A percentile compares a stretch with the other conserved stretches of the same genome.
These are phyloP conservation scores for Mycena epipterygia DNA, from an alignment of 768 basidiomycete genomes.

Conservation along the genomic window DNA sequence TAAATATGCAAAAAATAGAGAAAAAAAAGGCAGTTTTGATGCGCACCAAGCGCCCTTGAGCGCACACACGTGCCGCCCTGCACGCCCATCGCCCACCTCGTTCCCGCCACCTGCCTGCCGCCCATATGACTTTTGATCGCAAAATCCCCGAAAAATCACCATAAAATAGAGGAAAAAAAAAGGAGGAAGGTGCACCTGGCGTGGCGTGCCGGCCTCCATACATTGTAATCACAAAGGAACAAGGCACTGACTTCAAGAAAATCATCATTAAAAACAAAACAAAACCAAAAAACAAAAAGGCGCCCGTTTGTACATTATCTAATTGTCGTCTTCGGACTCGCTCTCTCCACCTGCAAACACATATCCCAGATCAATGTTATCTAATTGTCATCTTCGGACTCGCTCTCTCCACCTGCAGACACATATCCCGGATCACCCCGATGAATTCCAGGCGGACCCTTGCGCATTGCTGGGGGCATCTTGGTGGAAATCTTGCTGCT, in stretches of 20 bases:
- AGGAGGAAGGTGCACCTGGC: background rate
- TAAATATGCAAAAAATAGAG: no score
- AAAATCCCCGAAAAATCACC: background rate
- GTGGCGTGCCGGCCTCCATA: no score
- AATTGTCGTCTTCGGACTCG: background rate
- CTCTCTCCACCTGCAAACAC: no score
- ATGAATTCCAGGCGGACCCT: background rate
- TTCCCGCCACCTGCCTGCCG: background rate
- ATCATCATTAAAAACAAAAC: no score
- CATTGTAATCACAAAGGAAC: no score
- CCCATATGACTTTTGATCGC: background rate
- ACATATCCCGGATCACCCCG: background rate
- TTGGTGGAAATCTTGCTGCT: background rate
- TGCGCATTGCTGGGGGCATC: background rate
- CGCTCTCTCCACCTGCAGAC: no score
- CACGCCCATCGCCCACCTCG: background rate
- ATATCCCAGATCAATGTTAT: background rate
- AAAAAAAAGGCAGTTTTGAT: no score
- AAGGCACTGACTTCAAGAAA: no score
- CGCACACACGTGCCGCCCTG: background rate
- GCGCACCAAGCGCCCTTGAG: no score
- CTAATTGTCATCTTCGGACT: background rate
- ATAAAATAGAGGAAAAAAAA: background rate
- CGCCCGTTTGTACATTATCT: background rate
- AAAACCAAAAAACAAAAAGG: no score